Evolutionary conservation across 192 early-diverging fungal species (phyloP).

Genomic region (Backusella australiensis): DNA sequence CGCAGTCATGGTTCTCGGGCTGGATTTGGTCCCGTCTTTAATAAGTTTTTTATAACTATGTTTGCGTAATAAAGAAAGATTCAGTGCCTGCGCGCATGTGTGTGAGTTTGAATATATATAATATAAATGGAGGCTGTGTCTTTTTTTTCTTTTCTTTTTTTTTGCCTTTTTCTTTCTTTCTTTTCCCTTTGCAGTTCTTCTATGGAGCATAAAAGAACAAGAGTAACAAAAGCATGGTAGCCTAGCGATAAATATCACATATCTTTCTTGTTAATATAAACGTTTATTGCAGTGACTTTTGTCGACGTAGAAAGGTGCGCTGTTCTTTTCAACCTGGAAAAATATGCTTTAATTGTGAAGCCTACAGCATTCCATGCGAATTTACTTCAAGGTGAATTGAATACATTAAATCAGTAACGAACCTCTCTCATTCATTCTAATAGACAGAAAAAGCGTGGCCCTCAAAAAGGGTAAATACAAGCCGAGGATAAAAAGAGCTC

Average conservation of each 20-base stretch:
- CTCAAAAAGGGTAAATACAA: slow-evolving; percentile 5
- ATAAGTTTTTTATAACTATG: neutral
- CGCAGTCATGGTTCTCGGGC: slow-evolving; percentile 15
- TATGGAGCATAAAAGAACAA: neutral
- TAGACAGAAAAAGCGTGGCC: neutral
- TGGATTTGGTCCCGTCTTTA: slow-evolving; percentile 19
- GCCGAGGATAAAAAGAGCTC: neutral
- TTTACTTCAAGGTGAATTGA: neutral
- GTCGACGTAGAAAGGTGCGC: neutral
- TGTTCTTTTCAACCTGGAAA: neutral
- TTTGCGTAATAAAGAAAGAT: neutral
- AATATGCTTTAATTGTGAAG: slow-evolving; percentile 1
- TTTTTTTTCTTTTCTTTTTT: neutral
- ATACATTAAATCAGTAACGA: neutral
- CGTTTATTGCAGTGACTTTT: neutral
- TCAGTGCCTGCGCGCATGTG: neutral
- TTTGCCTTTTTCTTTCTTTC: neutral
- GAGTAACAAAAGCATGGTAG: slow-evolving; percentile 3
- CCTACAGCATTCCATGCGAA: neutral
- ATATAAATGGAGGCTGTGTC: neutral
- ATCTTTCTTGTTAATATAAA: neutral
- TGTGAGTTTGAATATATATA: neutral
- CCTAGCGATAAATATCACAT: neutral
- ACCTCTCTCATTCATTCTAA: neutral
- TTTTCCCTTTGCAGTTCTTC: neutral